A percentile compares a stretch with the other conserved stretches of the same genome.
Conservation (phyloP, 495 filamentous ascomycete genomes). For the Penicilliopsis zonata region DNA sequence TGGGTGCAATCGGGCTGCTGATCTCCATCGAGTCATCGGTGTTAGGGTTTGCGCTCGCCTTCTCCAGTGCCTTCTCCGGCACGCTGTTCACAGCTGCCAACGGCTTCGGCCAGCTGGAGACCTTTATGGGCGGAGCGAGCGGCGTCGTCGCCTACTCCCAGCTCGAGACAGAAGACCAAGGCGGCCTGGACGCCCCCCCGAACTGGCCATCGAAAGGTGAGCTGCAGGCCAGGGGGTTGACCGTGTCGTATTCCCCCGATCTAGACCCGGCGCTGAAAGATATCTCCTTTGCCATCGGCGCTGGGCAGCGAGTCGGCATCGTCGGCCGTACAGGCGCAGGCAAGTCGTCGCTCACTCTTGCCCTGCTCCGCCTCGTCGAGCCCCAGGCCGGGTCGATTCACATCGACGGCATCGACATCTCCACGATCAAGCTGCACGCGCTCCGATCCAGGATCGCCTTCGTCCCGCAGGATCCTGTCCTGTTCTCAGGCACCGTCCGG, state of each 20-base stretch:
- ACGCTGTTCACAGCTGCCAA: too few species aligned
- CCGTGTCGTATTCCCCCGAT: slow-evolving; percentile 48
- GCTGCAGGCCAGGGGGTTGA: too few species aligned
- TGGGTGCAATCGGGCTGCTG: too few species aligned
- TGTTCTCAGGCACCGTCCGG: slow-evolving; percentile 79
- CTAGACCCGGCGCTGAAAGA: slow-evolving; percentile 55
- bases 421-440: slow-evolving; percentile 61
- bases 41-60: too few species aligned
- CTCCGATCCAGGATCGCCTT: slow-evolving; percentile 75
- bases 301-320: slow-evolving; percentile 67
- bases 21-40: too few species aligned
- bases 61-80: too few species aligned
- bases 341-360: slow-evolving; percentile 75
- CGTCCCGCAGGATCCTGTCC: slow-evolving; percentile 80
- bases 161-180: too few species aligned
- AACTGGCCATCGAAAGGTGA: too few species aligned
- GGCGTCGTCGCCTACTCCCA: too few species aligned
- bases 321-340: slow-evolving; percentile 83
- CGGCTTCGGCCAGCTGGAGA: too few species aligned
- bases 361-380: slow-evolving; percentile 76
- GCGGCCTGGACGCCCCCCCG: too few species aligned
- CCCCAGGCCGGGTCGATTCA: slow-evolving; percentile 67
- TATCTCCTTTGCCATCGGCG: slow-evolving; percentile 57
- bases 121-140: too few species aligned
- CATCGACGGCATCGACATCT: slow-evolving; percentile 72